These are phyloP conservation scores for Plasmodium reichenowi DNA, from an alignment of 169 alveolate genomes.

Conservation along the genomic window DNA sequence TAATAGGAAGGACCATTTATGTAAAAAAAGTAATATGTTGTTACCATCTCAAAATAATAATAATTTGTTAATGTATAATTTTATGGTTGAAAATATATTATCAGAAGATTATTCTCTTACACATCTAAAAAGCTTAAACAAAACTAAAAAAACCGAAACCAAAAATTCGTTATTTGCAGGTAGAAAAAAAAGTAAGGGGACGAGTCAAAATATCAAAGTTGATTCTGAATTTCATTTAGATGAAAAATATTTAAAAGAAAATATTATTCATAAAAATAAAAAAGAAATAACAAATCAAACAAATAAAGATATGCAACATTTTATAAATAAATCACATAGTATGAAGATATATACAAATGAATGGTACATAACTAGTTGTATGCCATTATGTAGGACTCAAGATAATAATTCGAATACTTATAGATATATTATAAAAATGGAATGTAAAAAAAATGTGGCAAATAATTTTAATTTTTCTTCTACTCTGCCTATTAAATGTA, in stretches of 20 bases:
- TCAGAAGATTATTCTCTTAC: constrained; percentile 56
- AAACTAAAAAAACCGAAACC: constrained; percentile 40
- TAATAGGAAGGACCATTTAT: too few species aligned
- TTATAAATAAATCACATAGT: constrained; percentile 40
- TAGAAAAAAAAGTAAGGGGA: constrained; percentile 31
- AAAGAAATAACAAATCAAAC: background rate
- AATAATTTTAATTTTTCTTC: constrained; percentile 61
- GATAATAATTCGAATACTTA: constrained; percentile 3
- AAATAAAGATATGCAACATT: background rate
- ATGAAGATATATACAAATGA: constrained; percentile 48
- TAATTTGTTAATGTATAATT: constrained; percentile 45
- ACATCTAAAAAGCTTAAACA: constrained; percentile 39
- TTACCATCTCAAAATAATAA: background rate
- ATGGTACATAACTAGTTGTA: constrained; percentile 37
- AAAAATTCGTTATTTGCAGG: constrained; percentile 68
- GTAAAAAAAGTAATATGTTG: background rate
- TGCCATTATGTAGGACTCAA: background rate
- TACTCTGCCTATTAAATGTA: constrained; percentile 67
- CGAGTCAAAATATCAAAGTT: constrained; percentile 17
- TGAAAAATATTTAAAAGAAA: constrained; percentile 38
- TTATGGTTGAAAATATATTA: constrained; percentile 42
- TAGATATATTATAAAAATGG: constrained; percentile 43
- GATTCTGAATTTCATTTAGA: constrained; percentile 28
- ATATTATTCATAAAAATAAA: constrained; percentile 14
- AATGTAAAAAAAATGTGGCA: constrained; percentile 47